Evolutionary conservation across 148 eudicot species (phyloP), one percentile per base, ranked within the genome.

Genomic region (Salicornia ramosissima): DNA sequence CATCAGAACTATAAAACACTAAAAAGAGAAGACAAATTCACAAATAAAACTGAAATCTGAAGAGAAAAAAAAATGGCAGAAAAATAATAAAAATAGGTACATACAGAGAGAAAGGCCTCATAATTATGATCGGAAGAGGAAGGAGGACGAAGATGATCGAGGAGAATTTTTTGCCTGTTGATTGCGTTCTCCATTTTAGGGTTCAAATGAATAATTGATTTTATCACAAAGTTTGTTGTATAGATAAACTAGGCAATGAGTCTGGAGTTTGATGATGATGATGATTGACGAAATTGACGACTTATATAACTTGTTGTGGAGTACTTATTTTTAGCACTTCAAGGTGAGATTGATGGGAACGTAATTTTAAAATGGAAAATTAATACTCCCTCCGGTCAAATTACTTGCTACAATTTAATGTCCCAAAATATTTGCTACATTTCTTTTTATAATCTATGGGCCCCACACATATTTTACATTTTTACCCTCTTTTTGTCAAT

Each of bases 131-230:
- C 74, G 50, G 80, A 72, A 18, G 78, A 75, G 21, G 86, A 71
- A 39, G 82, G 64, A 40, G 86, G 82, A 40, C 80, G 78, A 58
- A 83, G 84, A 76, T 83, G 86, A 58, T 83, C 74, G 7, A 83
- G 75, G 5, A 83, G 76, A 52, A 83, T 60, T 64, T 67, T 78
- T 43, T 83, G 86, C 56, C 84, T 80, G 78, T 73, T 75, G 28
- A 83, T 78, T 43, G 82, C 84, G 67, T 67, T 80, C 65, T 83
- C 86, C 84, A 83, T 83, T 58, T 25, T 54, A 54, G 31, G 31
- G 31, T 54, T 54, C 59, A 7, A 54, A 54, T 10, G 0, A 29
- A 50, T 10, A 15, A 40, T 18, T 33, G 59, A 54, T 36, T 13
- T 36, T 6, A 68, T 36, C 49, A 8, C 6, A 52, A 68, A 68